phyloP scores from a whole-genome alignment of 2,329 filamentous ascomycete genomes.

The Pseudopyrenochaeta lycopersici region DNA sequence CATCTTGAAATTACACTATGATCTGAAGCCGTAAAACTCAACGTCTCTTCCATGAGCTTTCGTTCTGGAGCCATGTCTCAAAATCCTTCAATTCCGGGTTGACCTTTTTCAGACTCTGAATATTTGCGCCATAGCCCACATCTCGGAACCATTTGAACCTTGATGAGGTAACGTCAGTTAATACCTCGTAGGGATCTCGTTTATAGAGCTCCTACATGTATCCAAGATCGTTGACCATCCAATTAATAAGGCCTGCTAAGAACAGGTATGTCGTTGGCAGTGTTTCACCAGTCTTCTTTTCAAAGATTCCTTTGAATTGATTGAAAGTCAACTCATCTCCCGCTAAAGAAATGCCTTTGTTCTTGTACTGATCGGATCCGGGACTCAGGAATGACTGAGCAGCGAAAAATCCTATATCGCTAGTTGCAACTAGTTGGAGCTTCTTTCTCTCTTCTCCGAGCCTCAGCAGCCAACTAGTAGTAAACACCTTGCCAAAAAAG shows the following conservation, averaged over 20 bases:
- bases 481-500: conserved; percentile 58
- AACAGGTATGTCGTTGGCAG: conserved; percentile 53
- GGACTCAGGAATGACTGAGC: conserved; percentile 55
- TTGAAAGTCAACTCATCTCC: conserved; percentile 59
- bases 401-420: conserved; percentile 60
- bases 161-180: too few relatives aligned
- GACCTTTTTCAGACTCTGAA: conserved; percentile 47
- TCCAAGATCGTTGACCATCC: conserved; percentile 49
- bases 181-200: too few relatives aligned
- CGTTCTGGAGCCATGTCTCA: conserved; percentile 53
- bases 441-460: conserved; percentile 39
- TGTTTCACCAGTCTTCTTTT: conserved; percentile 52
- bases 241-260: conserved; percentile 40
- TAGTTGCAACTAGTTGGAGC: conserved; percentile 45
- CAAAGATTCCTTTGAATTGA: conserved; percentile 53
- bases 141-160: conserved; percentile 55
- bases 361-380: conserved; percentile 48
- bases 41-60: conserved; percentile 41
- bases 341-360: conserved; percentile 55
- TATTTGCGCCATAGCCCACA: conserved; percentile 55
- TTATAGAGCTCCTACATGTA: conserved; percentile 44
- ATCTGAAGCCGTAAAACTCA: background rate
- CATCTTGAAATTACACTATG: background rate
- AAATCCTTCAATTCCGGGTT: conserved; percentile 58
- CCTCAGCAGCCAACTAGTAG: conserved; percentile 47